A percentile compares a stretch with the other conserved stretches of the same genome.
Evolutionary conservation across 106 monocot genomes (phyloP).

Genomic region (Agapanthus africanus): DNA sequence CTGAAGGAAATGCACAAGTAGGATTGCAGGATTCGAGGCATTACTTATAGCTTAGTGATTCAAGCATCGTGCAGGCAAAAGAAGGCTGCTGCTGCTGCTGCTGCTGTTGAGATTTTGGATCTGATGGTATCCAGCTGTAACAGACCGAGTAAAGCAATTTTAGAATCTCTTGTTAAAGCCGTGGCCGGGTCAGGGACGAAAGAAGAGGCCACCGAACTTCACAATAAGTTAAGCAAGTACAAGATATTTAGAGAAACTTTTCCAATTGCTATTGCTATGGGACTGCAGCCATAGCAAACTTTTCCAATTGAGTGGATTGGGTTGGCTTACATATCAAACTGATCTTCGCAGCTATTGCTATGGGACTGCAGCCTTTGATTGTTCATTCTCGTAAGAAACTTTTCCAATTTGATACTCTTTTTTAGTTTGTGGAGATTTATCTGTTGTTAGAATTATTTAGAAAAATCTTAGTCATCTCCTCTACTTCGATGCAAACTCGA

Average conservation of each 20-base stretch:
- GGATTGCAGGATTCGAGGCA: constrained; percentile 44
- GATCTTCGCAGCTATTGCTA: too few relatives aligned
- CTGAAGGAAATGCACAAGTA: constrained; percentile 41
- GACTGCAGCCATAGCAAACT: too few relatives aligned
- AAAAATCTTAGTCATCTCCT: not conserved
- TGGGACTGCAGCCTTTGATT: not conserved
- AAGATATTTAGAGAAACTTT: constrained; percentile 37
- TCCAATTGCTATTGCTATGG: not conserved
- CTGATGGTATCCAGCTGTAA: constrained; percentile 43
- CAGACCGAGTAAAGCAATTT: constrained; percentile 33
- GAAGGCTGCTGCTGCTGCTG: constrained; percentile 17
- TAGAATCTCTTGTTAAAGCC: constrained; percentile 35
- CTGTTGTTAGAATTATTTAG: not conserved
- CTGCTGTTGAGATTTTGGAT: constrained; percentile 50
- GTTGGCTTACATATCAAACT: too few relatives aligned
- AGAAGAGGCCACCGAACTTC: constrained; percentile 40
- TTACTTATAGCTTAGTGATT: constrained; percentile 49
- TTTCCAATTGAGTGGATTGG: too few relatives aligned
- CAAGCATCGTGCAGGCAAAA: constrained; percentile 51
- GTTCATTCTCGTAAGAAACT: not conserved
- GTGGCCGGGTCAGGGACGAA: constrained; percentile 50
- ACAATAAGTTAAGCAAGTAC: constrained; percentile 32
- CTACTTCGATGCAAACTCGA: too few relatives aligned
- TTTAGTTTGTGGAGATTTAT: not conserved
- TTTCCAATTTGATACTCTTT: not conserved